phyloP scores from a whole-genome alignment of 306 rosid species.

The Phaseolus lunatus region DNA sequence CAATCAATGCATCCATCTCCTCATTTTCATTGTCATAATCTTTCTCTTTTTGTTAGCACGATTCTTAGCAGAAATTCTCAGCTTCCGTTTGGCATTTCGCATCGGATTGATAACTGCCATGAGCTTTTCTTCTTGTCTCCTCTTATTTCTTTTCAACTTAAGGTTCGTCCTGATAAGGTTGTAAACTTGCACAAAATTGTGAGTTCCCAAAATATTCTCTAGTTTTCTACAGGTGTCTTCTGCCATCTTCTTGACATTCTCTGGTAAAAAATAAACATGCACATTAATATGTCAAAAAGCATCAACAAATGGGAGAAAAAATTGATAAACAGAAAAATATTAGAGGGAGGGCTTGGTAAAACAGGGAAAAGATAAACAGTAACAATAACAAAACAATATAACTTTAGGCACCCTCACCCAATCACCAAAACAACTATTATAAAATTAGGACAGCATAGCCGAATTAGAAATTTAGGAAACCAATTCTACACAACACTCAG shows the following conservation, averaged over 20 bases:
- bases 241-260: slow-evolving; percentile 68
- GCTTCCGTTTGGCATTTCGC: slow-evolving; percentile 82
- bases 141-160: slow-evolving; percentile 73
- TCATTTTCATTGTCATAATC: slow-evolving; percentile 63
- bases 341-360: neutral
- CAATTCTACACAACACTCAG: neutral
- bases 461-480: neutral
- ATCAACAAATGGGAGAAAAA: neutral
- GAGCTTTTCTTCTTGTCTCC: slow-evolving; percentile 77
- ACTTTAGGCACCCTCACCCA: slow-evolving; percentile 3
- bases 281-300: slow-evolving; percentile 11
- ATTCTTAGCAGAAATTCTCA: slow-evolving; percentile 71
- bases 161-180: slow-evolving; percentile 69
- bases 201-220: slow-evolving; percentile 63
- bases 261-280: slow-evolving; percentile 49
- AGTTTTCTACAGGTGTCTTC: slow-evolving; percentile 57
- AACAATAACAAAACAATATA: neutral
- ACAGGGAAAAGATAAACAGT: neutral
- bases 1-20: slow-evolving; percentile 58
- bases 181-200: slow-evolving; percentile 60
- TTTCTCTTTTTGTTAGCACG: slow-evolving; percentile 85
- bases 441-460: neutral
- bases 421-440: neutral
- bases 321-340: neutral
- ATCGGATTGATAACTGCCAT: slow-evolving; percentile 86